Base-by-base conservation (phyloP, 768 basidiomycete genomes). In the Boletus bicolor region DNA sequence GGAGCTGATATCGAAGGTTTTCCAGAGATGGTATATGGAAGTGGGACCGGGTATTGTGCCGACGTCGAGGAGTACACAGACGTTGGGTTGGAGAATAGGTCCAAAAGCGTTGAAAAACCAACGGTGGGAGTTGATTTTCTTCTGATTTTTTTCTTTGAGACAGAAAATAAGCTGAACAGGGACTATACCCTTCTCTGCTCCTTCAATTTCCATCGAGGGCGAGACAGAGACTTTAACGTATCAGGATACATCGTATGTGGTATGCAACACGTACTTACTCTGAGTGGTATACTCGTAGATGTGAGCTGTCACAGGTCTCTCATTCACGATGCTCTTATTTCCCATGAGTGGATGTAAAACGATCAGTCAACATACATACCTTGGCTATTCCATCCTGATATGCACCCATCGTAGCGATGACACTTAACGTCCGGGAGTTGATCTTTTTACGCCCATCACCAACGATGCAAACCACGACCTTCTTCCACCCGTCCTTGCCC, bases 401-500 rank as follows among this genome's bases (percentile, higher is more conserved):
- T 24, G 83, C 86, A 7, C 96, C 96, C 83, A 98, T 87, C 4
- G 93, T 85, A 12, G 95, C 96, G 55, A 99, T 82, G 35, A 94
- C 91, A 59, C 85, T 88, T 64, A 93, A 70, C 15, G 89, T 91
- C 57, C 91, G 75, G 42, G 87, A 80, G 68, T 93, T 92, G 72
- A 96, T 89, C 80, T 93, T 93, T 59, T 73, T 67, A 32, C 93
- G 80, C 1, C 92, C 93, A 70, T 95, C 92, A 41, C 87, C 89
- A 8, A 96, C 93, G 62, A 95, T 86, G 65, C 91, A 93, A 10
- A 96, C 88, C 9, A 95, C 94, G 35, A 96, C 91, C 79, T 97
- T 98, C 79, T 98, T 95, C 96, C 96, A 98, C 1, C 93, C 93
- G 0, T 97, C 94, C 69, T 89, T 89, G 1, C 94, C 95, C 96